phyloP scores from a whole-genome alignment of 202 grass and related monocot species.

The Panicum hallii region DNA sequence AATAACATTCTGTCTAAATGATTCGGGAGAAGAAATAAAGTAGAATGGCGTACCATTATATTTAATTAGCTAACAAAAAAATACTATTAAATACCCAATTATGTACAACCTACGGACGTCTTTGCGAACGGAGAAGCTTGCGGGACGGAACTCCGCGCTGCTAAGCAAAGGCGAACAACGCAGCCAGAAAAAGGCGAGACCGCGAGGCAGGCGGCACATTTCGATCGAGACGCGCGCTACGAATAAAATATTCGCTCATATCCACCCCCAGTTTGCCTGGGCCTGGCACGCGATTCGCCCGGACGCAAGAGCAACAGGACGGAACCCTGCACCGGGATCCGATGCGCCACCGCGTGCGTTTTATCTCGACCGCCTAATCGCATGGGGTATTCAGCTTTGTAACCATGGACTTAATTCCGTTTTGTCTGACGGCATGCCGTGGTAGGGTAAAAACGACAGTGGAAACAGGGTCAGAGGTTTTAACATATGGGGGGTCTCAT shows the following conservation, averaged over 20 bases:
- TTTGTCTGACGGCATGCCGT: not conserved
- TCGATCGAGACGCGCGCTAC: not conserved
- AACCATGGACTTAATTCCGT: not conserved
- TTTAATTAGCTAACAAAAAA: too few relatives aligned
- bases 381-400: not conserved
- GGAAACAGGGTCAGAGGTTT: not conserved
- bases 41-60: too few relatives aligned
- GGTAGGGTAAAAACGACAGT: not conserved
- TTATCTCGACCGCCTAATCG: not conserved
- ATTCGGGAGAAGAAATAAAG: too few relatives aligned
- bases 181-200: not conserved
- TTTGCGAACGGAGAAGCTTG: conserved; percentile 6
- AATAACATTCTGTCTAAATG: too few relatives aligned
- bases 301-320: not conserved
- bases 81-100: too few relatives aligned
- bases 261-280: not conserved
- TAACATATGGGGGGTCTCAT: not conserved
- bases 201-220: not conserved
- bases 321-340: not conserved
- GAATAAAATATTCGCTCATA: conserved; percentile 11
- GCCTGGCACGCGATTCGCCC: not conserved
- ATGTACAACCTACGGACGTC: not conserved
- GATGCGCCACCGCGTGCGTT: not conserved
- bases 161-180: conserved; percentile 41
- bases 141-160: conserved; percentile 2